Conservation (phyloP, 176 grass and related monocot genomes). For the Poa pratensis region DNA sequence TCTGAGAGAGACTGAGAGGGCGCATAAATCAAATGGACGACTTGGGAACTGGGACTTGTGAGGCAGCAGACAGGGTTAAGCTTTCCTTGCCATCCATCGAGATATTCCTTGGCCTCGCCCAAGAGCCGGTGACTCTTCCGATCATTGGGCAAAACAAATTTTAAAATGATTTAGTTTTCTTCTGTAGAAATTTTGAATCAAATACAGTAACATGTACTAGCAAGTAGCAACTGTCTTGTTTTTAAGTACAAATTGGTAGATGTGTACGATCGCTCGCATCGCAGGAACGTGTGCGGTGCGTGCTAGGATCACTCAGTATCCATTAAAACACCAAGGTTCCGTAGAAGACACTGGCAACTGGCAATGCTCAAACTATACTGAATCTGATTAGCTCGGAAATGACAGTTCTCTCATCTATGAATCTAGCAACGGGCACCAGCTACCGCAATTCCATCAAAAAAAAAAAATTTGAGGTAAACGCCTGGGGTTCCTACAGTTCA, state of each 20-base stretch:
- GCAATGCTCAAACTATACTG: too few species aligned
- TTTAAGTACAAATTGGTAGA: background rate
- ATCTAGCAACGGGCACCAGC: too few species aligned
- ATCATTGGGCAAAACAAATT: background rate
- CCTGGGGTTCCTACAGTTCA: too few species aligned
- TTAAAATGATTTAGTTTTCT: too few species aligned
- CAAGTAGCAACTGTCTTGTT: background rate
- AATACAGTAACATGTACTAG: background rate
- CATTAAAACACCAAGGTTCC: background rate
- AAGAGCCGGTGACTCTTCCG: constrained; percentile 1
- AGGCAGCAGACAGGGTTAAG: background rate
- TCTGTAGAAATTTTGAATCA: background rate
- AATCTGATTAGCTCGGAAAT: too few species aligned
- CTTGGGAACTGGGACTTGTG: background rate
- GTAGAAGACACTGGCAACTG: too few species aligned
- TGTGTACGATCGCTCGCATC: background rate
- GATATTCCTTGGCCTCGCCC: constrained; percentile 32
- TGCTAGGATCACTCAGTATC: background rate
- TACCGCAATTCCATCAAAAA: too few species aligned
- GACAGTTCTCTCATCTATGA: too few species aligned
- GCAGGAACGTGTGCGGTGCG: background rate
- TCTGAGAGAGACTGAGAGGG: too few species aligned
- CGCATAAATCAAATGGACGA: too few species aligned
- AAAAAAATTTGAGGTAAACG: too few species aligned
- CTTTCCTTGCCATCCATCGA: background rate